Base-by-base conservation (phyloP, 352 stramenopile genomes). In the Phytophthora hibernalis region DNA sequence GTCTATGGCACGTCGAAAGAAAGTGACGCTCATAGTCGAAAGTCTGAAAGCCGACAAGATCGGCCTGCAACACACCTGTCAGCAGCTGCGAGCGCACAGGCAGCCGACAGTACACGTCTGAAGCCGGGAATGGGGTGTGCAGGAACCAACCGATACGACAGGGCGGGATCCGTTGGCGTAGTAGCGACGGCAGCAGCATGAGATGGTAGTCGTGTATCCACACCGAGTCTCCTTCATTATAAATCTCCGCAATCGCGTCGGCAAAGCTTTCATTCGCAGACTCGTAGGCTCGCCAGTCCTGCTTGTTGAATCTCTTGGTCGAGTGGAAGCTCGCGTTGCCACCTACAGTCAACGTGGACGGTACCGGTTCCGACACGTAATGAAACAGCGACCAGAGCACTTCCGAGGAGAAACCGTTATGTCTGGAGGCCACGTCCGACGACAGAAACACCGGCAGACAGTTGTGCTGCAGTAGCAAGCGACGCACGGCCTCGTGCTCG, bases 181-280 rank as follows among this genome's bases (percentile, higher is more conserved):
- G 68, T 61, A 96, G 73, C 56, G 82, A 90, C n/a, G 90, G 90
- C 16, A 97, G 68, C 53, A 93, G 63, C 89, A 97, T 97, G 24
- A 97, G 68, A 56, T 97, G 90, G 68, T 96, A 96, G 77, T 97
- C 90, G 70, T 97, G 89, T 16, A 97, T 82, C 89, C 89, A 97
- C 8, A 97, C 85, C 20, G 83, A 77, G 68, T 97, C 90, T 70
- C 87, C 90, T 79, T 95, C 87, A 35, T 96, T 92, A 65, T 95
- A 96, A 38, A 96, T 83, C 56, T 93, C 87, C 10, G 80, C 83
- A 15, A 96, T 92, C 2, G 89, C 80, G 58, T 96, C 85, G 3
- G 89, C 89, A 66, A 96, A 97, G 60, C 78, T 85, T 59, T 91
- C 82, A 58, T 97, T 97, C 5, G 88, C 89, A 16, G 84, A 90